Evolutionary conservation across 1,284 basidiomycete genomes (phyloP).

Genomic region (Puccinia novopanici): DNA sequence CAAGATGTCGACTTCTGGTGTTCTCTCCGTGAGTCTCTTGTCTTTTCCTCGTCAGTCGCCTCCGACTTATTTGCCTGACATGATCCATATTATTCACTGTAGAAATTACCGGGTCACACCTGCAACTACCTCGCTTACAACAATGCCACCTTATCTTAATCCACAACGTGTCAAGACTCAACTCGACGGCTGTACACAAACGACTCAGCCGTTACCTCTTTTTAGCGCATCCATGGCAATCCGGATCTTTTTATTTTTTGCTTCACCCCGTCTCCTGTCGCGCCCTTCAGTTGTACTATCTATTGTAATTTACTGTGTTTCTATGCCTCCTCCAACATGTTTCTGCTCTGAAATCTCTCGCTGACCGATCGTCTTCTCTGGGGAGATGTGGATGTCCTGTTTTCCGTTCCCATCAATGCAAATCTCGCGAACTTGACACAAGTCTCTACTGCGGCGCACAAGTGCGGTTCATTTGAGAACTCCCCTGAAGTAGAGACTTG

Average conservation of each 20-base stretch:
- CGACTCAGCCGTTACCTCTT: neutral
- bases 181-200: neutral
- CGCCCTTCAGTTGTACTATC: constrained; percentile 13
- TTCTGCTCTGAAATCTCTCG: neutral
- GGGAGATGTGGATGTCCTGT: no score
- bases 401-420: neutral
- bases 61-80: neutral
- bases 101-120: constrained; percentile 65
- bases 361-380: neutral
- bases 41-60: neutral
- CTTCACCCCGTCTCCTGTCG: neutral
- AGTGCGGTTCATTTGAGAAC: no score
- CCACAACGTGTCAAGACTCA: neutral
- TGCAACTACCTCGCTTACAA: constrained; percentile 77
- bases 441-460: no score
- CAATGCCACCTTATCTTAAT: constrained; percentile 67
- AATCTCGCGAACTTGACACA: no score
- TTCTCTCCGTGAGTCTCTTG: constrained; percentile 60
- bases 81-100: neutral
- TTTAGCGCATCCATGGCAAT: neutral
- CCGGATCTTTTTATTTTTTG: neutral
- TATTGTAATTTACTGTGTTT: neutral
- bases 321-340: neutral
- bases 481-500: no score
- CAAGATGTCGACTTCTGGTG: constrained; percentile 66